Evolutionary conservation across 306 rosid species (phyloP).

Genomic region (Benincasa hispida): DNA sequence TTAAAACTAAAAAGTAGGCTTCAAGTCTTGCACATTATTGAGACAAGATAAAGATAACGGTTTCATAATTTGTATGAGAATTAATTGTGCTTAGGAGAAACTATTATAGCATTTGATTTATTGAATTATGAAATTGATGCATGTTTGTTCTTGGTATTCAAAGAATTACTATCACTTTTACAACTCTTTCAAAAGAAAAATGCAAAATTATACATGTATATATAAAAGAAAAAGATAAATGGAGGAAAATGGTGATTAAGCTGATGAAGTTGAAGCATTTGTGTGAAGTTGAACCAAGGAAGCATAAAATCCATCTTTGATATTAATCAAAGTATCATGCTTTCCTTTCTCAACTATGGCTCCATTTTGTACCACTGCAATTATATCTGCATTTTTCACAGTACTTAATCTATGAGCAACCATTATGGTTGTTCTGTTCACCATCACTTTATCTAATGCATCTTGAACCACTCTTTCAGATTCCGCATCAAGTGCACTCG

Average conservation of each 20-base stretch:
- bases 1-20: no score
- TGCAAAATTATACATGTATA: not conserved
- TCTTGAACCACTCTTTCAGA: conserved; percentile 61
- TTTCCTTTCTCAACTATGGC: conserved; percentile 57
- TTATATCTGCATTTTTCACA: conserved; percentile 44
- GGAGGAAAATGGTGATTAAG: not conserved
- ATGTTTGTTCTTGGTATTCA: no score
- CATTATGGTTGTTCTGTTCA: conserved; percentile 46
- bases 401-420: conserved; percentile 66
- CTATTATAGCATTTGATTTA: no score
- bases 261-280: conserved; percentile 20
- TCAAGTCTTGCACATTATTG: no score
- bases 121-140: no score
- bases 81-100: no score
- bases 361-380: conserved; percentile 61
- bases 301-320: conserved; percentile 46
- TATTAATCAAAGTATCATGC: conserved; percentile 41
- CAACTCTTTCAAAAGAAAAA: no score
- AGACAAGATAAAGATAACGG: no score
- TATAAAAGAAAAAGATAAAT: not conserved
- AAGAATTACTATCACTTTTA: not conserved
- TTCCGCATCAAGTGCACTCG: conserved; percentile 78
- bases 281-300: conserved; percentile 48
- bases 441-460: conserved; percentile 53
- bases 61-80: no score